These are phyloP conservation scores for Gentiana straminea DNA, from an alignment of 257 asterid genomes.

Conservation along the genomic window DNA sequence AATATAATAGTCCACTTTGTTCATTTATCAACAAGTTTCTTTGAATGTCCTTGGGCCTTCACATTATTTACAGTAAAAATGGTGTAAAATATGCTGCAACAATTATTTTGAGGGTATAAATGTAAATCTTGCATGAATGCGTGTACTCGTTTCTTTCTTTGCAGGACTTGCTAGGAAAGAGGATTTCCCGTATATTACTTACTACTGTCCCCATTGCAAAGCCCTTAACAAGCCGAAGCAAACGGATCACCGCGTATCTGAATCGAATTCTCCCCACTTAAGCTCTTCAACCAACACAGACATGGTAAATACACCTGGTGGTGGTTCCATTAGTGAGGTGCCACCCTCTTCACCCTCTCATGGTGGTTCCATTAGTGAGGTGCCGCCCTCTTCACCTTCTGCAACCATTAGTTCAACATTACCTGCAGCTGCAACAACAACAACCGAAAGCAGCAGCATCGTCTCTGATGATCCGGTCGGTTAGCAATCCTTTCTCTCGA, in stretches of 20 bases:
- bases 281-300: conserved; percentile 17
- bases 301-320: conserved; percentile 13
- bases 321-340: conserved; percentile 3
- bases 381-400: conserved; percentile 2
- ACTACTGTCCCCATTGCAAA: conserved; percentile 87
- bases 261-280: conserved; percentile 23
- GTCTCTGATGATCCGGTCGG: conserved; percentile 6
- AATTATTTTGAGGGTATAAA: no score
- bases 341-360: conserved; percentile 1
- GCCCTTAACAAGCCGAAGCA: conserved; percentile 59
- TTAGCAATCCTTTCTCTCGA: neutral
- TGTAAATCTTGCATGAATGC: neutral
- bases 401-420: conserved; percentile 9
- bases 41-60: no score
- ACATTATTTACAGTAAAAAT: no score
- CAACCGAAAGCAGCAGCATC: neutral
- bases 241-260: conserved; percentile 26
- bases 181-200: conserved; percentile 59
- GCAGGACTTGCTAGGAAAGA: conserved; percentile 90
- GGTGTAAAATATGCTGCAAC: no score
- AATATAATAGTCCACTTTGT: no score
- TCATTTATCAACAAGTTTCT: no score
- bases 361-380: conserved; percentile 5
- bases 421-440: conserved; percentile 6
- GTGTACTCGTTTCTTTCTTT: conserved; percentile 8